These are phyloP conservation scores for Candida sanyiensis DNA, from an alignment of 805 yeast species.

Conservation along the genomic window DNA sequence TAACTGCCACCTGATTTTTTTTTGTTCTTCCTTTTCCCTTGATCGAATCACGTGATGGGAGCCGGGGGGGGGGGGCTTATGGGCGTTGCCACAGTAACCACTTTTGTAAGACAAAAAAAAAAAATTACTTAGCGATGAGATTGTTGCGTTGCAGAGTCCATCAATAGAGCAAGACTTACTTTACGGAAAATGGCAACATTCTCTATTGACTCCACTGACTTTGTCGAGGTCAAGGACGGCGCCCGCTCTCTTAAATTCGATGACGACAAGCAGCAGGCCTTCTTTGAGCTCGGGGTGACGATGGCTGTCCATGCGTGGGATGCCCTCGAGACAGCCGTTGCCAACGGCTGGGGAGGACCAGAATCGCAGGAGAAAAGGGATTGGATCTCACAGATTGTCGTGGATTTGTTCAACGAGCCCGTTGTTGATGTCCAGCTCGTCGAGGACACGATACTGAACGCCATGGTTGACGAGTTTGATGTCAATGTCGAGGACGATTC, in stretches of 20 bases:
- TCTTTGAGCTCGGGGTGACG: constrained; percentile 88
- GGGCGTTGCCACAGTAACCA: no score
- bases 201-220: constrained; percentile 38
- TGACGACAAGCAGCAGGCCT: constrained; percentile 68
- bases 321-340: constrained; percentile 81
- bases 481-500: constrained; percentile 85
- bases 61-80: no score
- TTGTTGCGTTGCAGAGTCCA: no score
- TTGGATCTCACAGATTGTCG: constrained; percentile 81
- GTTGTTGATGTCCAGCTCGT: constrained; percentile 72
- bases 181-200: constrained; percentile 1
- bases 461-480: constrained; percentile 95
- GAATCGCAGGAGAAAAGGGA: constrained; percentile 87
- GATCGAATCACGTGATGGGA: not conserved
- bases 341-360: constrained; percentile 93
- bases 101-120: no score
- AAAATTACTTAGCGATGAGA: no score
- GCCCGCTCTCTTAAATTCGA: constrained; percentile 34
- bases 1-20: not conserved
- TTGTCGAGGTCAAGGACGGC: constrained; percentile 47
- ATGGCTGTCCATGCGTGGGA: constrained; percentile 93
- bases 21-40: not conserved
- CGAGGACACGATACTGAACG: constrained; percentile 79
- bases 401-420: constrained; percentile 66
- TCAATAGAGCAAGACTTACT: no score